Evolutionary conservation across 2,329 filamentous ascomycete genomes (phyloP), one percentile per base, ranked within the genome.

Genomic region (Colletotrichum trifolii): DNA sequence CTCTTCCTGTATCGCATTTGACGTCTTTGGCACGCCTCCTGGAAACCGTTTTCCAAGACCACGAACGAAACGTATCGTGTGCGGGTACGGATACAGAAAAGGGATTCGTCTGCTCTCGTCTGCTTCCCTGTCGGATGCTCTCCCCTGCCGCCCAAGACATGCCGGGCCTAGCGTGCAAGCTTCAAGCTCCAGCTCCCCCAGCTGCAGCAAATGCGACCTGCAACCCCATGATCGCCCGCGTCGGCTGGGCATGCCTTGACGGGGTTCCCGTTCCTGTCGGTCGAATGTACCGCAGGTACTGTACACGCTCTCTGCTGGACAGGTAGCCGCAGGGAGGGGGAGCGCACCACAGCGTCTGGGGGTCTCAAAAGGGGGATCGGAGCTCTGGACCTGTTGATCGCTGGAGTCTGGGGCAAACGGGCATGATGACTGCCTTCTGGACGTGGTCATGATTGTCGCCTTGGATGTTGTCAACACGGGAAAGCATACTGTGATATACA

Each of bases 221-320:
- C 52, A 34, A 57, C 58, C 62, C 62, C 58, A 65, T 65, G 62
- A 65, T 65, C 58, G 58, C 58, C 46, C 47, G 36, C 52, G 45
- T 65, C 62, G 62, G 62, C 62, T 65, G 58, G 62, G 40, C 62
- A 62, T 62, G 62, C 58, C 62, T 56, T 35, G 53, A 62, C 62
- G 62, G 58, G 62, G 39, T 43, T 53, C 46, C 39, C 46, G 46
- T 58, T 58, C 55, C 46, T 50, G 55, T 56, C 52, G 8, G 17
- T 45, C 59, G 8, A 25, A 9, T 48, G 47, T 33, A 25, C 55
- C 45, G 10, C 49, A 17, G 35, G 35, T n/a, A 17, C 9, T 13
- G 35, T 52, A 2, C 33, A 50, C 13, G 15, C n/a, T 47, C 10
- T 11, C 25, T 48, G 46, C 53, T 45, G 43, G 34, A 25, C 35